Evolutionary conservation across 2,329 filamentous ascomycete species (phyloP), one percentile per base, ranked within the genome.

Genomic region (Aureobasidium lini): DNA sequence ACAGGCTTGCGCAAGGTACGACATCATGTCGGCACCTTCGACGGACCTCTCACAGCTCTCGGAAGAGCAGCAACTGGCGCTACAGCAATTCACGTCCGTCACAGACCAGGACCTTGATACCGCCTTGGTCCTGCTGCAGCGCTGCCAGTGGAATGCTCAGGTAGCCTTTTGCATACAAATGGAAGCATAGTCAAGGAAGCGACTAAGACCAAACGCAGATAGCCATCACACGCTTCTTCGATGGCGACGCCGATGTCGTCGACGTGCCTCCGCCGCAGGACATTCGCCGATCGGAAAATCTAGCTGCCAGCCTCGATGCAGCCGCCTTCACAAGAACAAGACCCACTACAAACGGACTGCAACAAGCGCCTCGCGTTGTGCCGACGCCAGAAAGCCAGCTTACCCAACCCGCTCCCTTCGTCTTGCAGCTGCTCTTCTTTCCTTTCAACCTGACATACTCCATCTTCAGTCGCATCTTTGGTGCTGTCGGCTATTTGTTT

Each of bases 131-230:
- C 73, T 99, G 4, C 79, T 99, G 1, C 83, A 87, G 65, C 81
- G 91, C 63, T 96, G 91, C 60, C 87, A 97, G 79, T 99, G 94
- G 94, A 99, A 97, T 70, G 88, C 96, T 0, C 89, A 93, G 79
- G 89, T 91, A 73, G 11, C 16, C 3, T 6, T n/a, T 34, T 39
- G 13, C 43, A 29, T 15, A 9, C 16, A 23, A 23, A 2, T 23
- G 16, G 16, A 11, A 37, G 8, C 43, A 18, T 10, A 10, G 16
- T 8, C 13, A n/a, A 6, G 13, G n/a, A 5, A 5, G 18, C 18
- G 18, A 23, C 53, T 67, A 61, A 72, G 60, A 44, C 56, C 59
- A 3, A 42, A 29, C 34, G 6, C 70, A 96, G 87, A 96, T 97
- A 67, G 93, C 94, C 60, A 93, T 99, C 64, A 85, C 94, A 64